Percentiles rank a stretch among this genome's conserved stretches.
phyloP scores from a whole-genome alignment of 768 basidiomycete genomes.

The Lactifluus hygrophoroides region DNA sequence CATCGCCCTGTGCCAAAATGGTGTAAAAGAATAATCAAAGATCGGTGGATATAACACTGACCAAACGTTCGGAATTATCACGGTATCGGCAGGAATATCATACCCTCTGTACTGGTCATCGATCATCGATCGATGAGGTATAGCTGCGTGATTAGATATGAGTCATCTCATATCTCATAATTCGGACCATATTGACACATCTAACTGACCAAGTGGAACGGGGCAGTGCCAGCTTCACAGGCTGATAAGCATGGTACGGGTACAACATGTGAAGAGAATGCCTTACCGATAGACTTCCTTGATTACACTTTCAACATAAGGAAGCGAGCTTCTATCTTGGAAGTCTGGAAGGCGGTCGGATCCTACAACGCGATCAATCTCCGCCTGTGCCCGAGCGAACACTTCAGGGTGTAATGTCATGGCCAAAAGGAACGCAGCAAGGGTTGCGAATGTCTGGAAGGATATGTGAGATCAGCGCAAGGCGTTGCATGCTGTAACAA shows the following conservation, averaged over 20 bases:
- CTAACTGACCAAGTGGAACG: conserved; percentile 18
- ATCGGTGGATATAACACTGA: background rate
- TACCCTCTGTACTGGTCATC: conserved; percentile 19
- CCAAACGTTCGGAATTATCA: conserved; percentile 21
- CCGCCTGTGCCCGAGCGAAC: conserved; percentile 23
- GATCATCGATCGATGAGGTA: conserved; percentile 20
- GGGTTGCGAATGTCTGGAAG: conserved; percentile 17
- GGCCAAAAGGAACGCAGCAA: conserved; percentile 18
- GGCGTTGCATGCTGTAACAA: background rate
- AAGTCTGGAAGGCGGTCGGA: conserved; percentile 24
- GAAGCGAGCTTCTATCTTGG: conserved; percentile 21
- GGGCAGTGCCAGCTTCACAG: conserved; percentile 16
- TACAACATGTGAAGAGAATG: background rate
- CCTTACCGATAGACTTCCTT: conserved; percentile 22
- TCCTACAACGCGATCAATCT: conserved; percentile 24
- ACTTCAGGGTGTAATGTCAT: conserved; percentile 22
- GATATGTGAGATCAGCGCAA: background rate
- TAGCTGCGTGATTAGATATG: conserved; percentile 12
- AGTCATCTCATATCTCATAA: background rate
- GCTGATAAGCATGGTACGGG: background rate
- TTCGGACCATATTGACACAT: background rate
- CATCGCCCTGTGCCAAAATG: conserved; percentile 17
- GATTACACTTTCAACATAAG: conserved; percentile 22
- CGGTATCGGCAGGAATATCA: conserved; percentile 18
- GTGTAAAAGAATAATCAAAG: conserved; percentile 1